Evolutionary conservation across 768 basidiomycete genomes (phyloP).

Genomic region (Rhodotorula kratochvilovae): DNA sequence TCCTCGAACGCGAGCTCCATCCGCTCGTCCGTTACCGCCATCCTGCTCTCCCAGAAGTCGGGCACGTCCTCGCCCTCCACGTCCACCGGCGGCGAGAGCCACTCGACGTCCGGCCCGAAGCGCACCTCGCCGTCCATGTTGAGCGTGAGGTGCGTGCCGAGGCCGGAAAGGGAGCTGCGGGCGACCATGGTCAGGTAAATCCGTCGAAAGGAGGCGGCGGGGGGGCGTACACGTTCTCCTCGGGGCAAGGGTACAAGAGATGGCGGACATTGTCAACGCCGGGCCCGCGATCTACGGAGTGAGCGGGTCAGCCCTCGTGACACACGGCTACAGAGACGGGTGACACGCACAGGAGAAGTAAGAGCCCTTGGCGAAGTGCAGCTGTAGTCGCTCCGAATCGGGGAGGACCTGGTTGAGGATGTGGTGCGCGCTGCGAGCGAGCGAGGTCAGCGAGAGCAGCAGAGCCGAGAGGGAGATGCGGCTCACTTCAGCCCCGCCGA

Average conservation of each 20-base stretch:
- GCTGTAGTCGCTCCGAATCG: conserved; percentile 38
- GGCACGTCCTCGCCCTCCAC: conserved; percentile 51
- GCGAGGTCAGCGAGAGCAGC: not conserved
- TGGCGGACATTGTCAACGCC: conserved; percentile 64
- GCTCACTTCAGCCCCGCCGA: conserved; percentile 61
- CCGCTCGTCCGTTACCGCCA: conserved; percentile 60
- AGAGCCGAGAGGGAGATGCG: conserved; percentile 48
- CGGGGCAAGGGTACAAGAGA: conserved; percentile 87
- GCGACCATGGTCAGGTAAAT: not conserved
- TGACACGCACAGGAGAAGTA: conserved; percentile 62
- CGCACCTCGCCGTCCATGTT: conserved; percentile 76
- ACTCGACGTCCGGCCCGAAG: conserved; percentile 91
- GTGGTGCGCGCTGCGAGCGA: conserved; percentile 39
- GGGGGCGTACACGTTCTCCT: conserved; percentile 41
- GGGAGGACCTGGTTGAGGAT: conserved; percentile 42
- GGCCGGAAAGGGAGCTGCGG: conserved; percentile 59
- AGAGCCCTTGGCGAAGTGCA: conserved; percentile 77
- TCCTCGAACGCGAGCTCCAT: conserved; percentile 64
- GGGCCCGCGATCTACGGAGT: conserved; percentile 58
- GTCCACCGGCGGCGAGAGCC: conserved; percentile 57
- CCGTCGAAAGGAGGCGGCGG: not conserved
- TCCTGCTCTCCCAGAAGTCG: conserved; percentile 71
- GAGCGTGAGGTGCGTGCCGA: conserved; percentile 79
- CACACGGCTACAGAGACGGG: not conserved
- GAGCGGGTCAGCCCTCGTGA: not conserved